A percentile compares a stretch with the other conserved stretches of the same genome.
Conservation (phyloP, 1,284 basidiomycete genomes). For the Ceratobasidium sp. region DNA sequence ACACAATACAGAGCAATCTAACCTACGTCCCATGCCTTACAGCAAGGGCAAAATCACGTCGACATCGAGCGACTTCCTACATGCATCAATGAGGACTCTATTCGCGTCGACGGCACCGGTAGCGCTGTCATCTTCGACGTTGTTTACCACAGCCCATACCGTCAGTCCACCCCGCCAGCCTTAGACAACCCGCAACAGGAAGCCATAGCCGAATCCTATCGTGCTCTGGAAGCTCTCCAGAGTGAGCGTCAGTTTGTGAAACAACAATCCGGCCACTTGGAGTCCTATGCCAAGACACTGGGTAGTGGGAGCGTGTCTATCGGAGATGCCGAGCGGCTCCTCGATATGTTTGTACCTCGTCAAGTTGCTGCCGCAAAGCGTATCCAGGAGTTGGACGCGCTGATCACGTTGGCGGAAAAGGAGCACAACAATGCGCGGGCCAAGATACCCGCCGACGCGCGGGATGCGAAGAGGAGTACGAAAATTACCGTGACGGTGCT, state of each 20-base stretch:
- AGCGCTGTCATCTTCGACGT: conserved; percentile 52
- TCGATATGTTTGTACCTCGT: conserved; percentile 49
- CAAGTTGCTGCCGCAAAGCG: conserved; percentile 43
- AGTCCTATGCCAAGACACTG: conserved; percentile 49
- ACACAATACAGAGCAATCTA: neutral
- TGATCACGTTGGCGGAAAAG: conserved; percentile 45
- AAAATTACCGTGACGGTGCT: conserved; percentile 49
- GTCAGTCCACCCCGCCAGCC: neutral
- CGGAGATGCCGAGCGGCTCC: conserved; percentile 47
- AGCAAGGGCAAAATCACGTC: conserved; percentile 51
- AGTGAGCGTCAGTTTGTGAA: conserved; percentile 41
- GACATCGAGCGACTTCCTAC: conserved; percentile 48
- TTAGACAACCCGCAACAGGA: conserved; percentile 12
- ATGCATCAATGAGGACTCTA: too few species aligned
- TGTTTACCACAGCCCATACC: conserved; percentile 48
- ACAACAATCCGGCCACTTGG: conserved; percentile 45
- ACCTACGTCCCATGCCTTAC: neutral
- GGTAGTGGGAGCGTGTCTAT: conserved; percentile 47
- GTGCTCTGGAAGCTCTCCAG: conserved; percentile 37
- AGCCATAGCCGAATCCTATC: conserved; percentile 45
- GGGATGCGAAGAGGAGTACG: conserved; percentile 46
- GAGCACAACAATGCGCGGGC: conserved; percentile 44
- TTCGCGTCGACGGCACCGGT: neutral
- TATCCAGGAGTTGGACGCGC: conserved; percentile 32
- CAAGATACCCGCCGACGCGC: conserved; percentile 24